Evolutionary conservation across 2,329 filamentous ascomycete genomes (phyloP).

Genomic region (Nemania sp.): DNA sequence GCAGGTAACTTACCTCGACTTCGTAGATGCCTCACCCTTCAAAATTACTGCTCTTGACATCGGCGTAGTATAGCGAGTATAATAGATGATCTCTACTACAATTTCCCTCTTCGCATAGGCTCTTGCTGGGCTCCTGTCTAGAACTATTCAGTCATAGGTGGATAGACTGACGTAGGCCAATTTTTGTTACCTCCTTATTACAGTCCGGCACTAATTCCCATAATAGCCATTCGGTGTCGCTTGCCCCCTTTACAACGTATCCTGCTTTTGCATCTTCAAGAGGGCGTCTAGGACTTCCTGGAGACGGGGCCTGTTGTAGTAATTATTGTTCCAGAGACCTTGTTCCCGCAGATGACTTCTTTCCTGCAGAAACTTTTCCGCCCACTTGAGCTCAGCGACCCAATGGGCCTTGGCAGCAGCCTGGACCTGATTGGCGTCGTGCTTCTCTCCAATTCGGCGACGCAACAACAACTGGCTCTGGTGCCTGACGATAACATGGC

Average conservation of each 20-base stretch:
- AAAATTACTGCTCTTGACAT: not conserved
- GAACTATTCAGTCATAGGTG: not conserved
- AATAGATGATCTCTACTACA: not conserved
- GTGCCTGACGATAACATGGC: slow-evolving; percentile 48
- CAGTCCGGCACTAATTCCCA: not conserved
- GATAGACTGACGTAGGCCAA: not conserved
- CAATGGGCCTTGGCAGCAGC: slow-evolving; percentile 51
- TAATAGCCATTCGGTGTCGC: not conserved
- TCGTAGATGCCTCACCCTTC: too few relatives aligned
- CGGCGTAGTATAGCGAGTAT: not conserved
- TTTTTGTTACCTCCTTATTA: not conserved
- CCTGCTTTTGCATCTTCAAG: slow-evolving; percentile 27
- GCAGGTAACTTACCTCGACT: too few relatives aligned
- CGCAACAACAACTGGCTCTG: slow-evolving; percentile 52
- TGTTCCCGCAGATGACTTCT: slow-evolving; percentile 43
- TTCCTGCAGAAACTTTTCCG: slow-evolving; percentile 51
- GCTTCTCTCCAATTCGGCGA: slow-evolving; percentile 36
- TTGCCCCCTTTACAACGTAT: not conserved
- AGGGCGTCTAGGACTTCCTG: slow-evolving; percentile 46
- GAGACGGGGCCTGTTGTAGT: slow-evolving; percentile 52
- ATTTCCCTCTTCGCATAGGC: not conserved
- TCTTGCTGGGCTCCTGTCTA: not conserved
- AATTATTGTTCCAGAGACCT: slow-evolving; percentile 55
- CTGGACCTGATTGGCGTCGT: slow-evolving; percentile 41
- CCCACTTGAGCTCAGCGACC: slow-evolving; percentile 50